Conservation (phyloP, 2,329 filamentous ascomycete species). For the Colletotrichum liriopes region DNA sequence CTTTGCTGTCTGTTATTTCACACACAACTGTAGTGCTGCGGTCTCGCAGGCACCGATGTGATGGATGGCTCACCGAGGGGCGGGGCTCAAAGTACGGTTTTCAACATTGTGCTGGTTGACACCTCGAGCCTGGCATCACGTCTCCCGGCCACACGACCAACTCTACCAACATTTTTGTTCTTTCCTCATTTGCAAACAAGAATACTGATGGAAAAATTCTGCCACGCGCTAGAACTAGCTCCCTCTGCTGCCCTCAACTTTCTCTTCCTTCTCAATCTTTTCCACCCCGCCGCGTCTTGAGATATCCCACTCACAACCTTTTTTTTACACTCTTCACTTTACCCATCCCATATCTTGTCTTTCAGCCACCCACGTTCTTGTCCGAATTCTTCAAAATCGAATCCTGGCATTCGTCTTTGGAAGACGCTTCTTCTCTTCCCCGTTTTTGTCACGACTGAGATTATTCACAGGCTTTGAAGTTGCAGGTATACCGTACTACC, state of each 20-base stretch:
- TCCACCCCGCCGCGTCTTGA: not conserved
- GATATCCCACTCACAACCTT: not conserved
- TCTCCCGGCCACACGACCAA: not conserved
- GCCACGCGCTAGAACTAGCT: not conserved
- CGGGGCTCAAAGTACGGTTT: not conserved
- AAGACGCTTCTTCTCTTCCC: not conserved
- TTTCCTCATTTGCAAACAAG: constrained; percentile 7
- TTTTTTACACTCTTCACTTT: not conserved
- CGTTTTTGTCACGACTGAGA: not conserved
- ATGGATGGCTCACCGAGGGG: not conserved
- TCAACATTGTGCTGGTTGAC: not conserved
- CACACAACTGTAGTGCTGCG: no score
- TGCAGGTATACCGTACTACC: not conserved
- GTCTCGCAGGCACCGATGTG: not conserved
- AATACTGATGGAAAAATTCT: not conserved
- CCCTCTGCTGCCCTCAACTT: not conserved
- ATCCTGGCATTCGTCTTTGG: no score
- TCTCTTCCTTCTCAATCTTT: not conserved
- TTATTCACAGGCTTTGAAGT: not conserved
- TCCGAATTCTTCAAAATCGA: not conserved
- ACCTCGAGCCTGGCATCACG: not conserved
- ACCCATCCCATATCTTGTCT: not conserved
- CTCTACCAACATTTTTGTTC: not conserved
- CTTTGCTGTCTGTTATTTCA: not conserved
- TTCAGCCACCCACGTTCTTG: not conserved